Conservation (phyloP, 208 protist species). For the Trypanosomatidae sp. region DNA sequence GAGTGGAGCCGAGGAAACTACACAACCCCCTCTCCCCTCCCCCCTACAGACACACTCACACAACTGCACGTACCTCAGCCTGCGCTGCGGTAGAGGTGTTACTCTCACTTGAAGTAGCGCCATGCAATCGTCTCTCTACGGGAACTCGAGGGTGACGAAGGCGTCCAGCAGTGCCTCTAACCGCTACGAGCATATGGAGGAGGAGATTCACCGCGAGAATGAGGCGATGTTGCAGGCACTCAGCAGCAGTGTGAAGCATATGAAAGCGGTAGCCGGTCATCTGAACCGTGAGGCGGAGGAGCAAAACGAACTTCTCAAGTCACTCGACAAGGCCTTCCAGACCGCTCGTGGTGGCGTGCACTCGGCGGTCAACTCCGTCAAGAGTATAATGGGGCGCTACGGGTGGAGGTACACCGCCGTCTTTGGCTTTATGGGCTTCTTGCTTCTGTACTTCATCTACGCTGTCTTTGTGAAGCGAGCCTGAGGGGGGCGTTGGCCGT, state of each 20-base stretch:
- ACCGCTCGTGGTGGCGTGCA: constrained; percentile 58
- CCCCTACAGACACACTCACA: background rate
- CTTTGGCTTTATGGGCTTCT: constrained; percentile 39
- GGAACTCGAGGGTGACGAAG: constrained; percentile 8
- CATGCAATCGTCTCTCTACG: constrained; percentile 78
- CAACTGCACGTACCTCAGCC: background rate
- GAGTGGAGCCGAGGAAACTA: background rate
- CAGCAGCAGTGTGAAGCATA: constrained; percentile 48
- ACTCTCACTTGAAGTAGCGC: background rate
- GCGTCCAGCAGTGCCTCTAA: background rate
- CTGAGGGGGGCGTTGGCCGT: background rate
- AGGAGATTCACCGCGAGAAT: constrained; percentile 75
- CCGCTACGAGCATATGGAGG: constrained; percentile 53
- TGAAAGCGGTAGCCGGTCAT: constrained; percentile 60
- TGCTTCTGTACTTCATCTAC: constrained; percentile 42
- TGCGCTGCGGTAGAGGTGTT: background rate
- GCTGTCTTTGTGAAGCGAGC: constrained; percentile 6
- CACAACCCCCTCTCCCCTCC: background rate
- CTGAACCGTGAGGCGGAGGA: constrained; percentile 68
- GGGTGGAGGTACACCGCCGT: constrained; percentile 54
- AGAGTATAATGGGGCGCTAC: constrained; percentile 58
- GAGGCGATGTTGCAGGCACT: constrained; percentile 75
- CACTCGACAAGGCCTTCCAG: constrained; percentile 45
- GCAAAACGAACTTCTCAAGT: constrained; percentile 68
- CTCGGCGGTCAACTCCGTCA: constrained; percentile 45